Evolutionary conservation across 495 filamentous ascomycete genomes (phyloP), one percentile per base, ranked within the genome.

Genomic region (Hypoxylon lenormandii): DNA sequence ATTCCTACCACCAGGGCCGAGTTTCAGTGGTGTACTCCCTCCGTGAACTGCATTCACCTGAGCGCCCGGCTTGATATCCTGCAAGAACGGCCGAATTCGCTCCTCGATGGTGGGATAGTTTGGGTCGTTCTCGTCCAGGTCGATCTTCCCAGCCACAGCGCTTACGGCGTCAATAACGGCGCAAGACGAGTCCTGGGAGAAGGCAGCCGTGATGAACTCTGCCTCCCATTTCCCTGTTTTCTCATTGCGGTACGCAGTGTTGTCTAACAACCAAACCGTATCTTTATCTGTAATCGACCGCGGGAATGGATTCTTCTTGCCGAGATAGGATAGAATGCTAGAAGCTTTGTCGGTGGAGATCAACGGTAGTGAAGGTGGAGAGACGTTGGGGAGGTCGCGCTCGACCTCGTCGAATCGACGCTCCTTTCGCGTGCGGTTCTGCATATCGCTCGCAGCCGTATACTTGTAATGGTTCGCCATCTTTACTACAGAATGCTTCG

Each of bases 211-310:
- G 0, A 96, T 87, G 56, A 92, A 91, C 65, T 97, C 92, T 4
- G 89, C 90, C 60, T 91, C 81, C 92, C 92, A 97, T 54, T 67
- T 76, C 48, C 73, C 76, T 18, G 69, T 80, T 18, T 66, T 72
- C 15, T 60, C 60, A 37, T 74, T 73, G 21, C 87, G 87, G 74
- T 89, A 96, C 5, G 93, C 94, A 6, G 92, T 92, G 71, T 95
- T 97, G 80, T 97, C 93, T 38, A 97, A 77, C 11, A 98, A 80
- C 94, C 94, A 97, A 19, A 97, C 89, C 8, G 83, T 85, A 66
- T 97, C 87, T 49, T 79, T 65, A 2, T 60, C 65, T 6, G 73
- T 76, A 38, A 86, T 72, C 4, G 72, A 62, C 18, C 75, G 74
- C 2, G 78, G 77, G 1, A 81, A 60, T 4, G 84, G 83, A 61